A percentile compares a stretch with the other conserved stretches of the same genome.
phyloP scores from a whole-genome alignment of 352 stramenopile genomes.

The Phytophthora cajani region DNA sequence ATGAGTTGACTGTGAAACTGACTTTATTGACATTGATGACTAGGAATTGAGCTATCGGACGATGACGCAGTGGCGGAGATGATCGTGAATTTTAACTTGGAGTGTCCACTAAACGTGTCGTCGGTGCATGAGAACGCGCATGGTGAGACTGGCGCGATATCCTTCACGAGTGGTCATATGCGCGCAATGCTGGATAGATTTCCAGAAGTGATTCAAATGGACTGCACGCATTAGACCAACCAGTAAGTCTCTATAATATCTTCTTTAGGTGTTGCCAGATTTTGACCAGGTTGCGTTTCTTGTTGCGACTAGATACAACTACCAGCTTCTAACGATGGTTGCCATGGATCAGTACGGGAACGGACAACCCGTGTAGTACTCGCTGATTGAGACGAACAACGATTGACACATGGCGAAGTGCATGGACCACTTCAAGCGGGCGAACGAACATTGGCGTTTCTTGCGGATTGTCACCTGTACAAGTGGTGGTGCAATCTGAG shows the following conservation, averaged over 20 bases:
- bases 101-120: constrained; percentile 1
- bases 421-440: constrained; percentile 15
- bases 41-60: not conserved
- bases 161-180: constrained; percentile 7
- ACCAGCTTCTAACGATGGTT: constrained; percentile 10
- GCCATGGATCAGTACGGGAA: constrained; percentile 15
- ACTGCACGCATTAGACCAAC: constrained; percentile 6
- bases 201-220: constrained; percentile 5
- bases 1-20: not conserved
- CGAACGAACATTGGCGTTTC: constrained; percentile 19
- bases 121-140: constrained; percentile 9
- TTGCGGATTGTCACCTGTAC: constrained; percentile 3
- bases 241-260: constrained; percentile 4
- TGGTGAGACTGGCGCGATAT: constrained; percentile 18
- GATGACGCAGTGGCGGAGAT: constrained; percentile 11
- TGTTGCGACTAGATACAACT: constrained; percentile 14
- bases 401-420: constrained; percentile 15
- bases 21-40: not conserved
- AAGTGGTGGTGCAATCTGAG: not conserved
- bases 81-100: constrained; percentile 15
- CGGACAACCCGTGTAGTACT: constrained; percentile 15
- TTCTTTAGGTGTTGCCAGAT: not conserved
- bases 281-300: constrained; percentile 6
- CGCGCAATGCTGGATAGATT: constrained; percentile 10
- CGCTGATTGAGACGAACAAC: constrained; percentile 1